Base-by-base conservation (phyloP, 2,329 filamentous ascomycete species). In the Balansia obtecta region DNA sequence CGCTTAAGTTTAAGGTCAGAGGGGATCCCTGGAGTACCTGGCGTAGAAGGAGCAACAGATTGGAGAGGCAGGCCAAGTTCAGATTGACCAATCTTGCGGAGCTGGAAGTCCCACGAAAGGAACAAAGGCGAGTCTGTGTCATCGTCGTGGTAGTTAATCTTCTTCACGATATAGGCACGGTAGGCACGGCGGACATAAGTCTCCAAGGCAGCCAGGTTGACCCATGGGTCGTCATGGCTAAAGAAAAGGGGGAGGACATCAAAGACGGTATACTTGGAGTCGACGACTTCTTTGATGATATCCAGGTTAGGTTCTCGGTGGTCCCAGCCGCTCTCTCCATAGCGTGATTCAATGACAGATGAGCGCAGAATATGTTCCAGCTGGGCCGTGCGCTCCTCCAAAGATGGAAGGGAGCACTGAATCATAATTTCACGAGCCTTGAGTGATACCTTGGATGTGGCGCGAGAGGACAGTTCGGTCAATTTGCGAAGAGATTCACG, bases 331-430 rank as follows among this genome's bases (percentile, higher is more conserved):
- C 88, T 90, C 76, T 98, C 93, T 53, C 93, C 93, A 63, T 98
- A 98, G 58, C 87, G 84, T n/a, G 90, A 95, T 68, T 98, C 89
- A 8, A 96, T 82, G 20, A 98, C 93, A 0, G 93, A 91, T 27
- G 91, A 95, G 53, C 90, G 87, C 50, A 98, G 77, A 57, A 98
- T 98, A 69, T 97, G 91, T 74, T 97, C 93, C 91, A 98, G 96
- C 73, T 98, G 93, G 7, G 85, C 80, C 27, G 87, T 86, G 59
- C 93, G 85, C 76, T 98, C 93, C 68, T 97, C 93, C 18, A 98
- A 76, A 3, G 93, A 98, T 16, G 93, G 93, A 65, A 98, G 79
- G 49, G 93, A 90, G 65, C 89, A 96, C 70, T 97, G 93, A 56
- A 98, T 98, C 61, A 98, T 83, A 48, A 97, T 85, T 72, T 98